phyloP scores from a whole-genome alignment of 2,329 filamentous ascomycete genomes.

The Verticillium dahliae region DNA sequence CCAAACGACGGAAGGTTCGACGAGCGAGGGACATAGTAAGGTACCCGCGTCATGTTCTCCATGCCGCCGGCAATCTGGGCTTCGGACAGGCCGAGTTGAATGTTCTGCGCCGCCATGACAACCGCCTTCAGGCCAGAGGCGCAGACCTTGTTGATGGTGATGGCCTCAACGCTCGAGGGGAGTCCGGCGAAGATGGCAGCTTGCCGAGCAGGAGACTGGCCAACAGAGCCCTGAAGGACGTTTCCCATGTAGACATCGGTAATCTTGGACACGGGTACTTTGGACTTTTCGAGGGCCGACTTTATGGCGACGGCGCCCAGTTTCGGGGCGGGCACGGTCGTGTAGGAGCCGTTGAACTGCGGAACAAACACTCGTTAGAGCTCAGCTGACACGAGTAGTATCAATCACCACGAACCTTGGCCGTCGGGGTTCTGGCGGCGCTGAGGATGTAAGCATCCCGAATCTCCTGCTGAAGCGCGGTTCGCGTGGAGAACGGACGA shows the following conservation, averaged over 20 bases:
- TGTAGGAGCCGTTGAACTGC: constrained; percentile 91
- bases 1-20: constrained; percentile 80
- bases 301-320: constrained; percentile 90
- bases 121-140: constrained; percentile 93
- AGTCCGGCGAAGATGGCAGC: constrained; percentile 85
- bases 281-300: constrained; percentile 79
- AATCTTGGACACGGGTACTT: constrained; percentile 72
- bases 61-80: constrained; percentile 91
- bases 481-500: constrained; percentile 40
- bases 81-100: constrained; percentile 83
- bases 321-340: constrained; percentile 75
- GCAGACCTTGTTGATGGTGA: constrained; percentile 97
- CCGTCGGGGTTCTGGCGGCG: constrained; percentile 81
- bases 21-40: constrained; percentile 83
- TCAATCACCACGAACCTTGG: constrained; percentile 53
- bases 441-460: constrained; percentile 92
- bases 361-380: constrained; percentile 7
- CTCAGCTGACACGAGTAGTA: not conserved
- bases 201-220: constrained; percentile 88
- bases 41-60: constrained; percentile 95
- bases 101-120: constrained; percentile 83
- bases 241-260: constrained; percentile 97
- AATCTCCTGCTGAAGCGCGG: constrained; percentile 55
- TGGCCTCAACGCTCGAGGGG: constrained; percentile 72
- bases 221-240: constrained; percentile 75